phyloP scores from a whole-genome alignment of 306 rosid genomes.

The Vicia villosa region DNA sequence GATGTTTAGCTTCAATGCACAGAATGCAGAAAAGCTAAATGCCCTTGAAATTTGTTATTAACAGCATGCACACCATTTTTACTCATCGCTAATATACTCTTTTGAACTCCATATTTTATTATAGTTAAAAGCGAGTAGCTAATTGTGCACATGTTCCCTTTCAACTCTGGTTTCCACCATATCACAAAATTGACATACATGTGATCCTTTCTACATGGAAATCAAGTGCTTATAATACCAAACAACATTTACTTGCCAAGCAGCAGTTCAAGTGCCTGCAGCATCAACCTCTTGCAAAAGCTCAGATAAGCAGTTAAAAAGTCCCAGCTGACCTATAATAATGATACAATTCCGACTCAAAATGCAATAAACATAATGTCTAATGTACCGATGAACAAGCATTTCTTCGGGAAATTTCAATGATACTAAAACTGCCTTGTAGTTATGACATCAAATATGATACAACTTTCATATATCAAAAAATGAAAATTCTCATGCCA shows the following conservation, averaged over 20 bases:
- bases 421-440: background rate
- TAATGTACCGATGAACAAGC: background rate
- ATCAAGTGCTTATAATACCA: constrained; percentile 7
- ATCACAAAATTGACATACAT: background rate
- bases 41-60: too few relatives aligned
- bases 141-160: background rate
- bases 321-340: constrained; percentile 15
- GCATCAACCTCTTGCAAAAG: background rate
- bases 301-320: background rate
- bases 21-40: background rate
- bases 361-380: constrained; percentile 1
- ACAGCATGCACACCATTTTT: background rate
- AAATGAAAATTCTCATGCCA: constrained; percentile 26
- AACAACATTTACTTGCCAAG: background rate
- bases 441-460: background rate
- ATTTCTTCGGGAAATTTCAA: background rate
- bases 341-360: background rate
- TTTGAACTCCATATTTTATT: background rate
- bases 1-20: background rate
- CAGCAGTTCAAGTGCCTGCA: background rate
- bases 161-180: constrained; percentile 2
- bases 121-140: background rate
- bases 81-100: background rate
- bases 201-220: background rate
- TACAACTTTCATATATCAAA: too few relatives aligned